Conservation (phyloP, 495 filamentous ascomycete species). For the Penicillium silybi region DNA sequence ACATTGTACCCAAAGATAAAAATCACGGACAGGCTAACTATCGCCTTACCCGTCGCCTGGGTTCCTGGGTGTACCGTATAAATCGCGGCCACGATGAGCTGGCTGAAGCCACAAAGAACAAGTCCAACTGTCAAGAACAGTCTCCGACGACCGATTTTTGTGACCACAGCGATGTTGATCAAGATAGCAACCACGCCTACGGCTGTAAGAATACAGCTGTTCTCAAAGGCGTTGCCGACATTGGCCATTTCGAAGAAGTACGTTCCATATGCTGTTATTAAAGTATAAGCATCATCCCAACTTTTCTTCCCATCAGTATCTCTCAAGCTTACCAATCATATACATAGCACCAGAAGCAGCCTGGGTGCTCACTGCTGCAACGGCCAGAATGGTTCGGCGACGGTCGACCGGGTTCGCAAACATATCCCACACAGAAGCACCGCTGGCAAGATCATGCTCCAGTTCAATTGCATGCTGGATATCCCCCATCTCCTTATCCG, state of each 20-base stretch:
- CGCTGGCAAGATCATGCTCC: constrained; percentile 42
- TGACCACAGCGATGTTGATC: constrained; percentile 51
- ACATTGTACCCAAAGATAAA: constrained; percentile 57
- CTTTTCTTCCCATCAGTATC: too few relatives aligned
- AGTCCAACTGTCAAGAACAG: constrained; percentile 51
- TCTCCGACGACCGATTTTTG: constrained; percentile 50
- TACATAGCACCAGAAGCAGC: constrained; percentile 59
- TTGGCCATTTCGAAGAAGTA: constrained; percentile 65
- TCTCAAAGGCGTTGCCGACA: constrained; percentile 55
- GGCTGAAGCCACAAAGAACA: constrained; percentile 52
- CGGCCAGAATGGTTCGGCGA: constrained; percentile 46
- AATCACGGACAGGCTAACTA: constrained; percentile 52
- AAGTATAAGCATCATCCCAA: neutral
- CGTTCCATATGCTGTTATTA: constrained; percentile 47
- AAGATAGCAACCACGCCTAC: constrained; percentile 55
- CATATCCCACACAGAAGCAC: constrained; percentile 46
- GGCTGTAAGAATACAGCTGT: constrained; percentile 52
- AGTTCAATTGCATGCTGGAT: constrained; percentile 50
- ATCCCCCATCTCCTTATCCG: constrained; percentile 47
- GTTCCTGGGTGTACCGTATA: constrained; percentile 47
- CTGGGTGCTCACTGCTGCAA: constrained; percentile 51
- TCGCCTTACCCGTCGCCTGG: constrained; percentile 37
- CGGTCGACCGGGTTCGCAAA: constrained; percentile 51
- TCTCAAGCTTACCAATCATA: constrained; percentile 39
- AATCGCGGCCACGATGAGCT: constrained; percentile 45